Evolutionary conservation across 805 yeast genomes (phyloP).

Genomic region (Hanseniaspora osmophila): DNA sequence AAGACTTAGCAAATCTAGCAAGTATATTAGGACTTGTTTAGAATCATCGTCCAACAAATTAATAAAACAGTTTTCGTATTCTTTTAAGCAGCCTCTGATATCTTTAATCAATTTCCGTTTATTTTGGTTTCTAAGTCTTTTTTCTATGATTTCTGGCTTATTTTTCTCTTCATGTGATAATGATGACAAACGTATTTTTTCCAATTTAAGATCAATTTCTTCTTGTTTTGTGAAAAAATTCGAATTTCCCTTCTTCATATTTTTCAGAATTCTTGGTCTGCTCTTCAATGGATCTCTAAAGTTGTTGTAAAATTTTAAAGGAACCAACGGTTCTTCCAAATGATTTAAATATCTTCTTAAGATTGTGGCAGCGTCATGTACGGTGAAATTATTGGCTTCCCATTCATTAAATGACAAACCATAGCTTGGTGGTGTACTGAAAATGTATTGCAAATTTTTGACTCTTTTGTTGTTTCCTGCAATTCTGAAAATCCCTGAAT

Average conservation of each 20-base stretch:
- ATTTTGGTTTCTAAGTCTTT: slow-evolving; percentile 28
- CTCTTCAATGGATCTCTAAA: slow-evolving; percentile 64
- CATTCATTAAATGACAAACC: slow-evolving; percentile 70
- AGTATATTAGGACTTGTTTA: slow-evolving; percentile 70
- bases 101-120: slow-evolving; percentile 49
- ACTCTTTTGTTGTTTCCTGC: slow-evolving; percentile 85
- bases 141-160: slow-evolving; percentile 23
- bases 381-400: slow-evolving; percentile 54
- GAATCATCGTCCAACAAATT: slow-evolving; percentile 55
- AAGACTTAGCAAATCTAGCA: slow-evolving; percentile 72
- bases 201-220: slow-evolving; percentile 3
- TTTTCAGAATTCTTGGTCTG: slow-evolving; percentile 50
- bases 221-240: slow-evolving; percentile 4
- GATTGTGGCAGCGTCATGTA: slow-evolving; percentile 91
- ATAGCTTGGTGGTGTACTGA: slow-evolving; percentile 78
- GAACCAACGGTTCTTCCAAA: slow-evolving; percentile 84
- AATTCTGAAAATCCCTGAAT: slow-evolving; percentile 85
- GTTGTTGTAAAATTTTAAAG: slow-evolving; percentile 56
- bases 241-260: slow-evolving; percentile 29
- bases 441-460: slow-evolving; percentile 68
- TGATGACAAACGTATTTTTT: slow-evolving; percentile 7
- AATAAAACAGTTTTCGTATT: slow-evolving; percentile 55
- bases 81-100: slow-evolving; percentile 52
- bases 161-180: slow-evolving; percentile 13
- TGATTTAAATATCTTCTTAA: slow-evolving; percentile 75